Evolutionary conservation across 805 yeast genomes (phyloP).

Genomic region (Candida sithepensis): DNA sequence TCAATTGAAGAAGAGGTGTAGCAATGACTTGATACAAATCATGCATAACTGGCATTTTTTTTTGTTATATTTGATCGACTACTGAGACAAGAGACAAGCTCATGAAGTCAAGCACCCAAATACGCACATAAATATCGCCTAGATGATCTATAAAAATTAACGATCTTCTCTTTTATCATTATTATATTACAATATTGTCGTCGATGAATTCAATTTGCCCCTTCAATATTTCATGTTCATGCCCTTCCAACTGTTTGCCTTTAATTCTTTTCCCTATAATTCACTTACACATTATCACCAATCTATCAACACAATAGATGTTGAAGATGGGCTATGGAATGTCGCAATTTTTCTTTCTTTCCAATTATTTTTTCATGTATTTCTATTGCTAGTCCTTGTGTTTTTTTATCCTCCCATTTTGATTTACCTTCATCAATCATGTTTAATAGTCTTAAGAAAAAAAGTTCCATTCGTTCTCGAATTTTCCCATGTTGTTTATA

Average conservation of each 20-base stretch:
- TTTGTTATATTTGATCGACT: not conserved
- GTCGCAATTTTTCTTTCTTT: not conserved
- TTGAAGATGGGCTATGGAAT: no score
- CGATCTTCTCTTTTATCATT: not conserved
- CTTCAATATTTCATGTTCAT: not conserved
- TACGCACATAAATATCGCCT: not conserved
- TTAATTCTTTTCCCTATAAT: not conserved
- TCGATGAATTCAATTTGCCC: not conserved
- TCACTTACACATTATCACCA: not conserved
- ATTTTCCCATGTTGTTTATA: not conserved
- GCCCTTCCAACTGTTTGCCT: not conserved
- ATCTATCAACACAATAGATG: not conserved
- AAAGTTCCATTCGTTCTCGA: not conserved
- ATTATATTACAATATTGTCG: not conserved
- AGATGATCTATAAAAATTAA: not conserved
- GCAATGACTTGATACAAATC: not conserved
- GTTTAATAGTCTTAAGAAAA: not conserved
- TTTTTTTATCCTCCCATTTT: not conserved
- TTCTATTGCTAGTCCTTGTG: not conserved
- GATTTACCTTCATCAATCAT: not conserved
- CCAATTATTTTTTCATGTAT: not conserved
- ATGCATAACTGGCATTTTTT: not conserved
- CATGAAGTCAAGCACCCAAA: no score
- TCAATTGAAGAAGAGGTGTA: constrained; percentile 9
- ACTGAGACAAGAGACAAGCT: no score